These are phyloP conservation scores for Podospora pseudopauciseta DNA, from an alignment of 495 filamentous ascomycete species.

Conservation along the genomic window DNA sequence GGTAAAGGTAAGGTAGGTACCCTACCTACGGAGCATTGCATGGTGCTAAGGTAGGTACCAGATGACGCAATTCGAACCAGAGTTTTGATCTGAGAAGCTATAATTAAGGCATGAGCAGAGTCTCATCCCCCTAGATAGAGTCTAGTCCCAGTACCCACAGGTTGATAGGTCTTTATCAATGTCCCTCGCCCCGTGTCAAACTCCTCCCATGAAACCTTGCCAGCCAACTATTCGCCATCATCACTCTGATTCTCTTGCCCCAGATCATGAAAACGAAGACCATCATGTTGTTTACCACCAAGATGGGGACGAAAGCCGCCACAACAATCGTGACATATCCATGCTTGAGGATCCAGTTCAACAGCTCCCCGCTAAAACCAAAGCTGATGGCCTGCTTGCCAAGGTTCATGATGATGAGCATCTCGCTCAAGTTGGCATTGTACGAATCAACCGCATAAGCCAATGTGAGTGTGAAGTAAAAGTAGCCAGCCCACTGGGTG, in stretches of 20 bases:
- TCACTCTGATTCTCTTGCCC: conserved; percentile 36
- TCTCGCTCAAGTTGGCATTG: conserved; percentile 56
- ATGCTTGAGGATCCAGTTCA: conserved; percentile 37
- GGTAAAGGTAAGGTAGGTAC: neutral
- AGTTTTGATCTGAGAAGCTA: neutral
- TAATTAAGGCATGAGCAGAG: neutral
- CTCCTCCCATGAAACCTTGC: conserved; percentile 29
- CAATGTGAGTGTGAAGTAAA: conserved; percentile 38
- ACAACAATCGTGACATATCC: conserved; percentile 34
- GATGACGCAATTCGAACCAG: neutral
- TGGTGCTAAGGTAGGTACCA: neutral
- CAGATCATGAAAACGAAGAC: conserved; percentile 38
- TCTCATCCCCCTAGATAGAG: too few relatives aligned
- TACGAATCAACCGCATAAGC: conserved; percentile 59
- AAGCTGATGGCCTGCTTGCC: conserved; percentile 58
- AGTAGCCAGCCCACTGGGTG: conserved; percentile 42
- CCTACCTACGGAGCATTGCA: neutral
- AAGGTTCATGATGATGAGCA: conserved; percentile 59
- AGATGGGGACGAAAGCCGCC: conserved; percentile 32
- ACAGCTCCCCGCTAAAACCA: conserved; percentile 33
- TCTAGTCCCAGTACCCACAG: too few relatives aligned
- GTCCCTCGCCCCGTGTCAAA: conserved; percentile 13
- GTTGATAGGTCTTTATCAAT: conserved; percentile 3
- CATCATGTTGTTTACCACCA: conserved; percentile 34
- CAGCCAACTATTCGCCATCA: conserved; percentile 33